A percentile compares a stretch with the other conserved stretches of the same genome.
Conservation (phyloP, 1,284 basidiomycete species). For the Butyriboletus appendiculatus region DNA sequence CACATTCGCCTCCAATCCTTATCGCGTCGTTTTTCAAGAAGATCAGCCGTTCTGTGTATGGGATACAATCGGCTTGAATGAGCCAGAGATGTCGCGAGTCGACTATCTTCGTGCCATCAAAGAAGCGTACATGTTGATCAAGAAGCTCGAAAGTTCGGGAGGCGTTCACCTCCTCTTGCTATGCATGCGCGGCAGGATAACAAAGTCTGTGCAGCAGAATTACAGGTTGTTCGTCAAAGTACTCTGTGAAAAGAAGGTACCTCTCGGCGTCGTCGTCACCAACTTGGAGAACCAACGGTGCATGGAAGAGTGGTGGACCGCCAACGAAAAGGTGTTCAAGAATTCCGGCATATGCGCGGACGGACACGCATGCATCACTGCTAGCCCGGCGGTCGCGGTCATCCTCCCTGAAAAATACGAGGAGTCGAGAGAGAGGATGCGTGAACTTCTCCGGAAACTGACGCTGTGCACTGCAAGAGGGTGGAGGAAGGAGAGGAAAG, state of each 20-base stretch:
- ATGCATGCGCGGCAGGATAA: constrained; percentile 40
- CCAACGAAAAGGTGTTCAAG: constrained; percentile 22
- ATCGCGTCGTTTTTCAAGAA: constrained; percentile 17
- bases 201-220: constrained; percentile 30
- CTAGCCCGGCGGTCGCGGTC: constrained; percentile 15
- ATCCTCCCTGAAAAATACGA: constrained; percentile 17
- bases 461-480: not conserved
- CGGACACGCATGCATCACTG: constrained; percentile 33
- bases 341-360: constrained; percentile 12
- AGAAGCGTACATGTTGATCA: constrained; percentile 34
- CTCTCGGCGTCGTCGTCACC: constrained; percentile 38
- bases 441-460: constrained; percentile 14
- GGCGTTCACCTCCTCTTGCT: constrained; percentile 41
- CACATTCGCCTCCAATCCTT: constrained; percentile 20
- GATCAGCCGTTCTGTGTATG: constrained; percentile 20
- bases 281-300: constrained; percentile 42
- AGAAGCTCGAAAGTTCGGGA: constrained; percentile 27
- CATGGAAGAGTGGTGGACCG: constrained; percentile 32
- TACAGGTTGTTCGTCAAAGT: constrained; percentile 29
- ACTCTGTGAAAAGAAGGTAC: constrained; percentile 31
- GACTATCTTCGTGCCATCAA: constrained; percentile 34
- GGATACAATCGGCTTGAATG: constrained; percentile 43
- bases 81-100: constrained; percentile 26
- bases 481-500: constrained; percentile 21
- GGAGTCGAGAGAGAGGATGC: constrained; percentile 18